These are phyloP conservation scores for Cyclotella cryptica DNA, from an alignment of 108 stramenopile genomes.

Conservation along the genomic window DNA sequence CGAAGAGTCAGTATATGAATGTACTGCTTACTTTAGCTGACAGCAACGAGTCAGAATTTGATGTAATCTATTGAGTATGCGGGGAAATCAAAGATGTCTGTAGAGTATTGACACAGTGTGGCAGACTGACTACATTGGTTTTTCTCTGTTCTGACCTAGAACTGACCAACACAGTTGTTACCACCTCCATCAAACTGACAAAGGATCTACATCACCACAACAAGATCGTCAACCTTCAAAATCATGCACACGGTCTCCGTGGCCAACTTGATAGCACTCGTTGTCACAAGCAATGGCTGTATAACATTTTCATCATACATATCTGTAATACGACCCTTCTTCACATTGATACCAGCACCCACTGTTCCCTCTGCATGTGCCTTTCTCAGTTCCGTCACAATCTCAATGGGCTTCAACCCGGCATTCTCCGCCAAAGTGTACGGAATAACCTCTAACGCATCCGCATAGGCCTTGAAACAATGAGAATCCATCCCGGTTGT, in stretches of 20 bases:
- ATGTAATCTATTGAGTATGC: no score
- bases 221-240: slow-evolving; percentile 97
- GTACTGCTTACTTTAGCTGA: no score
- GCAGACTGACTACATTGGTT: no score
- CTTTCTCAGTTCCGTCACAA: slow-evolving; percentile 96
- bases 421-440: slow-evolving; percentile 99
- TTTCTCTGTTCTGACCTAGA: no score
- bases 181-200: no score
- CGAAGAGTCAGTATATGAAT: no score
- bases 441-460: slow-evolving; percentile 98
- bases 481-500: slow-evolving; percentile 93
- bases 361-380: slow-evolving; percentile 85
- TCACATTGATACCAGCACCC: slow-evolving; percentile 97
- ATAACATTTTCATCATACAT: slow-evolving; percentile 95
- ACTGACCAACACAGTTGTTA: no score
- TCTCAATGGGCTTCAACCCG: slow-evolving; percentile 97
- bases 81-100: no score
- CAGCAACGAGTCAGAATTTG: no score
- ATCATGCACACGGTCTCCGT: slow-evolving; percentile 99
- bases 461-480: slow-evolving; percentile 97
- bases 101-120: no score
- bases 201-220: slow-evolving; percentile 58
- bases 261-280: slow-evolving; percentile 93
- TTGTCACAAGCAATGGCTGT: slow-evolving; percentile 96
- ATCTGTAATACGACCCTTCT: slow-evolving; percentile 90